Evolutionary conservation across 1,139 yeast species (phyloP).

Genomic region (Yarrowia galli): DNA sequence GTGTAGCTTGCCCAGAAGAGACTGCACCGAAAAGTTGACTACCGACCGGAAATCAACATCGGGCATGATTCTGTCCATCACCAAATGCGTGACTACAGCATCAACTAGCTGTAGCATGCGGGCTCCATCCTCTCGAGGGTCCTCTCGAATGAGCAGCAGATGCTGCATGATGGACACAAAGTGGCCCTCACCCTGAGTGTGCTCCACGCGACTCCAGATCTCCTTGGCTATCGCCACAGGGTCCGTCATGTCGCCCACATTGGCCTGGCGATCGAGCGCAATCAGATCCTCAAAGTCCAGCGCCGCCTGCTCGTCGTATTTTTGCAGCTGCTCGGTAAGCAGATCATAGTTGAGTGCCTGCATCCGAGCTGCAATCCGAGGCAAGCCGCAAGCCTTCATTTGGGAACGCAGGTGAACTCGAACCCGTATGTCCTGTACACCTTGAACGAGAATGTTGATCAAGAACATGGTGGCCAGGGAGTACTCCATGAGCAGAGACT

Average conservation of each 20-base stretch:
- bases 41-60: constrained; percentile 73
- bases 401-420: constrained; percentile 81
- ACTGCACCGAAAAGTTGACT: constrained; percentile 82
- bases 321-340: constrained; percentile 69
- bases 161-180: constrained; percentile 84
- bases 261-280: constrained; percentile 66
- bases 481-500: constrained; percentile 79
- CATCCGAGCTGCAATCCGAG: constrained; percentile 67
- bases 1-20: constrained; percentile 76
- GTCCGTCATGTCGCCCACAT: constrained; percentile 56
- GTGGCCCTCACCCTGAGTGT: constrained; percentile 71
- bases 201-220: constrained; percentile 73
- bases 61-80: constrained; percentile 61
- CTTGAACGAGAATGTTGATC: constrained; percentile 72
- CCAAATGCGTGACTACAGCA: constrained; percentile 80
- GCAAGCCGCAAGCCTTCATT: constrained; percentile 77
- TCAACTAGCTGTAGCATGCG: constrained; percentile 81
- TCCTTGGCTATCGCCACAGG: constrained; percentile 75
- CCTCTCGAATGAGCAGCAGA: constrained; percentile 62
- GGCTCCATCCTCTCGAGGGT: constrained; percentile 64
- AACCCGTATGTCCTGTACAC: constrained; percentile 68
- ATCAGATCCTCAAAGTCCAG: constrained; percentile 73
- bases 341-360: constrained; percentile 67
- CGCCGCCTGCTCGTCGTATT: constrained; percentile 69
- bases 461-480: constrained; percentile 79